Evolutionary conservation across 768 basidiomycete genomes (phyloP).

Genomic region (Terana coerulea): DNA sequence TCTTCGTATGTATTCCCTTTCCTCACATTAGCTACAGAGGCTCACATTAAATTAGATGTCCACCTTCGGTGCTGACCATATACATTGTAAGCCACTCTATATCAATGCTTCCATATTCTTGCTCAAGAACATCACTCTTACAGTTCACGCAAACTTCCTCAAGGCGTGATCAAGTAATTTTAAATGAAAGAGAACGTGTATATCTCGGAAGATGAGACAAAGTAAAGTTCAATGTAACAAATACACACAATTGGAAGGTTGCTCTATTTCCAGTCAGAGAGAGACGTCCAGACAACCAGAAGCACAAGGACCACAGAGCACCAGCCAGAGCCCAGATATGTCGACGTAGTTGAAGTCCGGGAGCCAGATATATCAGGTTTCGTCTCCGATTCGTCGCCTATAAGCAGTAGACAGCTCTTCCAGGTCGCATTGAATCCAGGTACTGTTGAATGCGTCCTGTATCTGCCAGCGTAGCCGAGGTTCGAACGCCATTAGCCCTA

Average conservation of each 20-base stretch:
- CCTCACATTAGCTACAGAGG: no score
- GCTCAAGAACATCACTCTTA: slow-evolving; percentile 16
- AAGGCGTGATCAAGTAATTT: slow-evolving; percentile 48
- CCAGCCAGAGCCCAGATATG: not conserved
- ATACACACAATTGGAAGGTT: not conserved
- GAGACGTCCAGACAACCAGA: not conserved
- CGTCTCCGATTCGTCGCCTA: slow-evolving; percentile 41
- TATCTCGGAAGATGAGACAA: not conserved
- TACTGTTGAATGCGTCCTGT: slow-evolving; percentile 50
- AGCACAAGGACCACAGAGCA: not conserved
- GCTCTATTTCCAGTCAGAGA: not conserved
- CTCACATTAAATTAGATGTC: no score
- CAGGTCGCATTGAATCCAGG: slow-evolving; percentile 66
- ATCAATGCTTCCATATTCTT: not conserved
- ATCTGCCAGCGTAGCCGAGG: slow-evolving; percentile 60
- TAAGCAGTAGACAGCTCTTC: slow-evolving; percentile 60
- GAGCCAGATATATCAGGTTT: not conserved
- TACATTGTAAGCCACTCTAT: slow-evolving; percentile 66
- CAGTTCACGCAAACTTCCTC: slow-evolving; percentile 86
- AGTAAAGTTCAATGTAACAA: not conserved
- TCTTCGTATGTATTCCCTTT: slow-evolving; percentile 53
- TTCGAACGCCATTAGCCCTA: slow-evolving; percentile 57
- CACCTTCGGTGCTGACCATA: slow-evolving; percentile 85
- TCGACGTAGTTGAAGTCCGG: not conserved
- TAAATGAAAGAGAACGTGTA: not conserved